Evolutionary conservation across 1,284 basidiomycete genomes (phyloP).

Genomic region (Cryptococcus maquisensis): DNA sequence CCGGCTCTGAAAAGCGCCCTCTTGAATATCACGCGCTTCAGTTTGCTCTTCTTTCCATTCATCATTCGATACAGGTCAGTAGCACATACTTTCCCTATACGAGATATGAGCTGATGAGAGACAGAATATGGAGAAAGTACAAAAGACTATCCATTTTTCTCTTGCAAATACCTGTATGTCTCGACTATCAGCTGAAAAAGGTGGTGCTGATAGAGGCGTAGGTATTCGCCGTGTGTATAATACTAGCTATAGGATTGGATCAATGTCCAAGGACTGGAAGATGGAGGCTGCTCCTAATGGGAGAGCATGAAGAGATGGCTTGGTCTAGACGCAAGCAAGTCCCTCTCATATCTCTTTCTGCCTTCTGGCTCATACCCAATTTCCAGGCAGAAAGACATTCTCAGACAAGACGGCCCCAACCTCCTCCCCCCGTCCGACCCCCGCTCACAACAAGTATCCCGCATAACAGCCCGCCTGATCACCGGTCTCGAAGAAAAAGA

Average conservation of each 20-base stretch:
- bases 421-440: constrained; percentile 48
- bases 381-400: constrained; percentile 48
- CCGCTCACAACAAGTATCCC: constrained; percentile 43
- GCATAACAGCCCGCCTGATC: constrained; percentile 43
- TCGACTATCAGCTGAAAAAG: not conserved
- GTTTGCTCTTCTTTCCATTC: constrained; percentile 52
- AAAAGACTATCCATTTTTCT: constrained; percentile 45
- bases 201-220: constrained; percentile 6
- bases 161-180: constrained; percentile 50
- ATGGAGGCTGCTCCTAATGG: constrained; percentile 55
- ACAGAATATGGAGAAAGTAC: constrained; percentile 49
- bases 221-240: constrained; percentile 53
- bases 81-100: not conserved
- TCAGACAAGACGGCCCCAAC: constrained; percentile 48
- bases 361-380: not conserved
- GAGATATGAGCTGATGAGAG: not conserved
- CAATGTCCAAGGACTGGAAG: constrained; percentile 51
- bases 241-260: constrained; percentile 53
- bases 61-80: constrained; percentile 50
- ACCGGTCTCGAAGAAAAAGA: constrained; percentile 49
- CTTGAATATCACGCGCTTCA: constrained; percentile 48
- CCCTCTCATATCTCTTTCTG: not conserved
- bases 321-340: constrained; percentile 52
- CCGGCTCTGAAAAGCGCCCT: constrained; percentile 51
- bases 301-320: constrained; percentile 52